Base-by-base conservation (phyloP, 2,329 filamentous ascomycete species). In the Neurospora sp. region DNA sequence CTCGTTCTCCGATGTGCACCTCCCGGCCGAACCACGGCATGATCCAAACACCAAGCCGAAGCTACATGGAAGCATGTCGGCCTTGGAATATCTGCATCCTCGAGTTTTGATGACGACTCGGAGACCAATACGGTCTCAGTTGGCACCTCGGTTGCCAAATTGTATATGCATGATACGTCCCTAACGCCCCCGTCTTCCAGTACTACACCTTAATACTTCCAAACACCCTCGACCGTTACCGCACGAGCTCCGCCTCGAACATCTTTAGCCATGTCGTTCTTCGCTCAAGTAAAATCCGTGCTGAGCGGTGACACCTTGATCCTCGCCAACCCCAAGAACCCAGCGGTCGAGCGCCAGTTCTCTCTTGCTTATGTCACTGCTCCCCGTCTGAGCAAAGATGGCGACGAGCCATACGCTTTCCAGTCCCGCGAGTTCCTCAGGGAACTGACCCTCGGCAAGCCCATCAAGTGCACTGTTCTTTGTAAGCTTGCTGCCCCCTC, bases 341-440 rank as follows among this genome's bases (percentile, higher is more conserved):
- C 92, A 41, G 86, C 88, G 74, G 88, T 91, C 80, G 96, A 98
- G 83, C 91, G 93, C 77, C 92, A 87, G 68, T 86, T 99, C 76
- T 97, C 93, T 77, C 85, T 99, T 74, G 96, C 96, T 76, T 98
- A 93, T 82, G 93, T 98, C 75, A 91, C 90, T 71, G 93, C 94
- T 67, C 96, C 96, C 3, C 90, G 94, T 78, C 80, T 97, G 79
- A 90, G 87, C 82, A 90, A 93, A 80, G 94, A 97, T 75, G 93
- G 92, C 70, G 95, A 97, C 77, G 94, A 97, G 86, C 89, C 91
- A 43, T 96, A 91, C 78, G 93, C 92, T 70, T 99, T 97, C 81
- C 91, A 96, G 81, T 97, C 96, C 71, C 92, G 96, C 78, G 96
- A 99, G 81, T 96, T 92, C 79, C 87, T 99, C 72, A 91, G 96